Evolutionary conservation across 2,329 filamentous ascomycete species (phyloP), one percentile per base, ranked within the genome.

Genomic region (Paracorniculantispora psalliotae): DNA sequence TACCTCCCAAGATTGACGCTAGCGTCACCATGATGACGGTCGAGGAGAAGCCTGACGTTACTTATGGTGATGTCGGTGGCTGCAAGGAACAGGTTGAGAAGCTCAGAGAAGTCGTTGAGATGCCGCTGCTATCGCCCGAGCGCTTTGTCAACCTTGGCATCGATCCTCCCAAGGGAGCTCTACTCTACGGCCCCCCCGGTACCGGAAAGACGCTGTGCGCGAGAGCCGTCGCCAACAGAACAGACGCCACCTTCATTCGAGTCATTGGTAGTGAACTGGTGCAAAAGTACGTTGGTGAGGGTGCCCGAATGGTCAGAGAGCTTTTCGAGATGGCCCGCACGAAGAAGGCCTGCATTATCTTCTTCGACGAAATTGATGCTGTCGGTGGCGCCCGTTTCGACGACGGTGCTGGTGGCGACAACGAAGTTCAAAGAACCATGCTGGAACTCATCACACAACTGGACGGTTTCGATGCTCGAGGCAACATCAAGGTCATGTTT

Each of bases 1-100:
- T 99, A 57, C 94, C 94, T 46, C 94, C 94, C 37, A 99, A 97
- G 83, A 99, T 99, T 79, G 94, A 99, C 71, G 93, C 94, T 57
- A 96, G 91, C 67, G 94, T 99, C 66, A 99, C 94, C 41, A 99
- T 99, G 94, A 99, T 99, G 94, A 97, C 94, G 53, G 94, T 99
- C 64, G 94, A 99, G 80, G 94, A 99, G 79, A 99, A 99, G 81
- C 94, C 94, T 17, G 94, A 99, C 74, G 94, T 99, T 62, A 99
- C 94, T 63, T 99, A 99, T 69, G 94, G 94, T 67, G 94, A 99
- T 79, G 93, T 99, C 43, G 94, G 94, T 77, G 94, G 94, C 59
- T 97, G 92, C 84, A 99, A 99, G 78, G 94, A 99, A 77, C 94
- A 99, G 77, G 96, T 99, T 43, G 94, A 99, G 81, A 99, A 99